Evolutionary conservation across 1,284 basidiomycete genomes (phyloP).

Genomic region (Sutorius eximius): DNA sequence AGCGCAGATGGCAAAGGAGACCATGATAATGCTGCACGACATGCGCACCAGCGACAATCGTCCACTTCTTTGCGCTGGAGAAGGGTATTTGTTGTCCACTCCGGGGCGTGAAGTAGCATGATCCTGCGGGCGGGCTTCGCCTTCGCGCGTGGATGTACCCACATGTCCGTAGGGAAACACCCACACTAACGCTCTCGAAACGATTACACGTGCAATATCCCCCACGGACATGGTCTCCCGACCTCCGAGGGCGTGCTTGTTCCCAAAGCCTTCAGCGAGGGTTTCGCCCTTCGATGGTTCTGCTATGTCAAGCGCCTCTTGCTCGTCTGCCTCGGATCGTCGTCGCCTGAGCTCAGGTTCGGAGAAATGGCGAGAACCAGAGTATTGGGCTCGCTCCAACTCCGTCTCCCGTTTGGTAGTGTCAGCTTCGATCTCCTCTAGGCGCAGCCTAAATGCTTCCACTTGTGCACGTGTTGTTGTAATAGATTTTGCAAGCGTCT

Average conservation of each 20-base stretch:
- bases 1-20: conserved; percentile 32
- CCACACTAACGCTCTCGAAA: conserved; percentile 27
- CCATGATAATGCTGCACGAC: conserved; percentile 27
- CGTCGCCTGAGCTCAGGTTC: background rate
- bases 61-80: conserved; percentile 8
- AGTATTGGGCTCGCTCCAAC: background rate
- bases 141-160: background rate
- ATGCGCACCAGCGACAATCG: conserved; percentile 9
- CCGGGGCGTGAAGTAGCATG: background rate
- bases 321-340: background rate
- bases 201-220: conserved; percentile 18
- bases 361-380: background rate
- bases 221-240: conserved; percentile 9
- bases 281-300: background rate
- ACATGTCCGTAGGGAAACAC: conserved; percentile 20
- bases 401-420: conserved; percentile 17
- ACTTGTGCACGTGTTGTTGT: conserved; percentile 24
- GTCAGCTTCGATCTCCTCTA: conserved; percentile 29
- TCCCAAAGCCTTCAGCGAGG: background rate
- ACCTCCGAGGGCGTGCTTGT: background rate
- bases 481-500: conserved; percentile 26
- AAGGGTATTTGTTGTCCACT: background rate
- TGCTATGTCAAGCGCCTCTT: background rate
- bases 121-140: background rate
- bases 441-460: conserved; percentile 26